Evolutionary conservation across 306 rosid species (phyloP).

Genomic region (Rubus parviflorus): DNA sequence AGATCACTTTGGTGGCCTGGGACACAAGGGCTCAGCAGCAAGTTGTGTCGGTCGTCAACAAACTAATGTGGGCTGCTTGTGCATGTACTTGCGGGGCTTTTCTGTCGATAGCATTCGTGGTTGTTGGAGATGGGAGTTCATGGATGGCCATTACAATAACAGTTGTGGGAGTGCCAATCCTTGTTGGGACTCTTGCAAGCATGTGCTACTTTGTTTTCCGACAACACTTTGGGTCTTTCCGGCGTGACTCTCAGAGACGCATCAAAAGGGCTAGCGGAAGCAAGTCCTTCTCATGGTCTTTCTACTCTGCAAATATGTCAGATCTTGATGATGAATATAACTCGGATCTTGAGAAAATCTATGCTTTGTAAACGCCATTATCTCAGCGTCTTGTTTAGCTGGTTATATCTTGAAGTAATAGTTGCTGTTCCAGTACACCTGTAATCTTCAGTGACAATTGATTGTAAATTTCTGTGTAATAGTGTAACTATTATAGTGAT

Average conservation of each 20-base stretch:
- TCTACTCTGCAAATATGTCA: conserved; percentile 74
- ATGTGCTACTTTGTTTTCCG: conserved; percentile 88
- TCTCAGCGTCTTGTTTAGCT: background rate
- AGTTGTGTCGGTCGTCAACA: conserved; percentile 91
- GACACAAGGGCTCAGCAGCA: conserved; percentile 90
- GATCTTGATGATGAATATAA: conserved; percentile 74
- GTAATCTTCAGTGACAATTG: background rate
- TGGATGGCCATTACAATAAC: conserved; percentile 93
- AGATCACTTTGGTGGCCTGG: conserved; percentile 98
- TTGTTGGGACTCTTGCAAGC: conserved; percentile 79
- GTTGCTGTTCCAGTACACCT: background rate
- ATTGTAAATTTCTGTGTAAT: background rate
- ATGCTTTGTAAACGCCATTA: conserved; percentile 50
- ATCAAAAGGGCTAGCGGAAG: conserved; percentile 79
- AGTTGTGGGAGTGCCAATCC: conserved; percentile 66
- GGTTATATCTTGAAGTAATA: background rate
- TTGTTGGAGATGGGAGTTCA: conserved; percentile 54
- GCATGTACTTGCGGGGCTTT: conserved; percentile 94
- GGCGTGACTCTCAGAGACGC: conserved; percentile 75
- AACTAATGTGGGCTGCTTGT: conserved; percentile 97
- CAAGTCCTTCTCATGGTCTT: conserved; percentile 88
- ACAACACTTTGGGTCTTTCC: conserved; percentile 66
- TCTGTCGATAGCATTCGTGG: conserved; percentile 67
- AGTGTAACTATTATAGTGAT: background rate
- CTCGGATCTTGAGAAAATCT: conserved; percentile 81